Conservation (phyloP, 129 eudicot genomes). For the Flaveria linearis region DNA sequence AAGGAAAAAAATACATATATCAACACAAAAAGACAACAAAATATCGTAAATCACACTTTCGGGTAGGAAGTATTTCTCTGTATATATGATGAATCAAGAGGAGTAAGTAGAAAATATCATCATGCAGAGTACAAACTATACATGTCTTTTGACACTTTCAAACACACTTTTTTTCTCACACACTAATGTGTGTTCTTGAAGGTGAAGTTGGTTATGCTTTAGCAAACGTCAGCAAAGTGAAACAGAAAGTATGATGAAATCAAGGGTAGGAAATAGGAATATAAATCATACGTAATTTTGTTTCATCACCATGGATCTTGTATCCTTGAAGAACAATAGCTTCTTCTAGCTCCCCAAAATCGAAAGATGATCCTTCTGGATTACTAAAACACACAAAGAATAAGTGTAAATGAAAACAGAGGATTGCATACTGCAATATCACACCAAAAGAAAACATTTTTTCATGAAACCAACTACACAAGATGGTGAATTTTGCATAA, state of each 20-base stretch:
- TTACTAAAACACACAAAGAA: slow-evolving; percentile 41
- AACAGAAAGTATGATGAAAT: slow-evolving; percentile 33
- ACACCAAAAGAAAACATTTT: neutral
- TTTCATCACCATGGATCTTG: slow-evolving; percentile 68
- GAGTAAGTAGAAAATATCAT: slow-evolving; percentile 52
- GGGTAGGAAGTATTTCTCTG: slow-evolving; percentile 27
- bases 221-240: slow-evolving; percentile 10
- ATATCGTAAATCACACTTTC: slow-evolving; percentile 19
- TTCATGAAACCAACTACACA: slow-evolving; percentile 19
- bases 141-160: slow-evolving; percentile 57
- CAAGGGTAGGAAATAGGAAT: neutral
- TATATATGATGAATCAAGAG: slow-evolving; percentile 47
- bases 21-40: slow-evolving; percentile 7
- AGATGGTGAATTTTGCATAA: neutral
- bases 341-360: slow-evolving; percentile 95
- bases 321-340: slow-evolving; percentile 88
- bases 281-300: slow-evolving; percentile 64
- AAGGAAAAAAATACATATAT: neutral
- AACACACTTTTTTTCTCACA: slow-evolving; percentile 30
- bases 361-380: slow-evolving; percentile 83
- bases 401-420: slow-evolving; percentile 39
- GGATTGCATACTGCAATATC: neutral
- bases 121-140: slow-evolving; percentile 34
- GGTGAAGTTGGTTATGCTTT: slow-evolving; percentile 18
- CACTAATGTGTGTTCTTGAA: slow-evolving; percentile 18